Conservation (phyloP, 768 basidiomycete species). For the Trametes gibbosa region DNA sequence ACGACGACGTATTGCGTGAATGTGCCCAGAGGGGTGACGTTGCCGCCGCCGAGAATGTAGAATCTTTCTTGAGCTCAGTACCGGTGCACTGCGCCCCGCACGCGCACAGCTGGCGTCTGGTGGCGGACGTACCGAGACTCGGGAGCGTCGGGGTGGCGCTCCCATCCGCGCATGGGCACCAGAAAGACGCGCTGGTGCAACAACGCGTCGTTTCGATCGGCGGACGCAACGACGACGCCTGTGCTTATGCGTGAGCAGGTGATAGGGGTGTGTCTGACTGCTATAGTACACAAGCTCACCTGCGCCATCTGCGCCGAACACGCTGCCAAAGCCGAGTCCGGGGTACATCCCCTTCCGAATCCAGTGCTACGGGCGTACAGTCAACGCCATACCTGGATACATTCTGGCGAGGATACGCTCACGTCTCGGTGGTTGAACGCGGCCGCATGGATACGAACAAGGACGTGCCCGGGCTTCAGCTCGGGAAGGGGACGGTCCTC, state of each 20-base stretch:
- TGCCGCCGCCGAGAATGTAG: conserved; percentile 62
- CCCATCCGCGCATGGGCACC: conserved; percentile 78
- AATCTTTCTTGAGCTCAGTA: conserved; percentile 39
- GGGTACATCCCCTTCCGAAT: conserved; percentile 69
- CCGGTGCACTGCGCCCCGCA: no score
- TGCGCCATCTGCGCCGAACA: conserved; percentile 73
- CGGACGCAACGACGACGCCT: conserved; percentile 66
- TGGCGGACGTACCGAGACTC: conserved; percentile 51
- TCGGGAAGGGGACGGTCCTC: conserved; percentile 47
- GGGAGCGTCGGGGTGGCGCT: conserved; percentile 58
- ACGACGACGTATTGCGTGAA: conserved; percentile 77
- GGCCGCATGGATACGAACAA: conserved; percentile 66
- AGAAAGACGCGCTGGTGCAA: conserved; percentile 69
- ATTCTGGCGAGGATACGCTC: neutral
- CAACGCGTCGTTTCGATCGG: conserved; percentile 51
- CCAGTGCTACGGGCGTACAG: conserved; percentile 54
- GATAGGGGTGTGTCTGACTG: no score
- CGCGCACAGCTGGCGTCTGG: no score
- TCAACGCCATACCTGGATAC: neutral
- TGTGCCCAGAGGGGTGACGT: conserved; percentile 57
- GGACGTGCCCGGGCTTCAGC: conserved; percentile 54
- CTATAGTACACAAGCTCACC: conserved; percentile 45
- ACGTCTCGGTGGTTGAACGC: conserved; percentile 82
- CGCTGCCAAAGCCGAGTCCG: conserved; percentile 52
- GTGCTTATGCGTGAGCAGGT: neutral